Base-by-base conservation (phyloP, 257 asterid species). In the Rhazya stricta region DNA sequence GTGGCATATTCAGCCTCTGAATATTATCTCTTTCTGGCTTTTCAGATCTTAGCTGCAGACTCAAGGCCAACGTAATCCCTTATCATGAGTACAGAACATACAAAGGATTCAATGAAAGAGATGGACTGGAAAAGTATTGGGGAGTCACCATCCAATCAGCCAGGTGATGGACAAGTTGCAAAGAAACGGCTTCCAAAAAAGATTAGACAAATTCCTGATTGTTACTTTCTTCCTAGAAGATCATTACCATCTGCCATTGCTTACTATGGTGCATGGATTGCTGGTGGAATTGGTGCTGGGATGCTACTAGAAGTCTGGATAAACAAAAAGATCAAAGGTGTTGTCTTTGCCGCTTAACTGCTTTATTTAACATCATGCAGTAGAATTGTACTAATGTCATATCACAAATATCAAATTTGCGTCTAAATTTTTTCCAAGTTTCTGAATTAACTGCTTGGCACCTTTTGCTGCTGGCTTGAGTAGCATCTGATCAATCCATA, bases 251-350 rank as follows among this genome's bases (percentile, higher is more conserved):
- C 80, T n/a, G 79, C 86, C 25, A 70, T 82, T 43, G 84, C 89
- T 27, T 86, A 79, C 57, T 89, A 86, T 37, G 94, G 97, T 36
- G 80, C 91, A 9, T 90, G 87, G 72, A 89, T 92, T 77, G 92
- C 85, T 79, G 97, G 86, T 76, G 99, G 99, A 56, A 65, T 92
- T 80, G 96, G 96, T 48, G 92, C 97, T 32, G 97, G 96, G 73
- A 92, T 94, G 96, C 81, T 90, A 57, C 77, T 83, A 4, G 97
- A 94, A 81, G 71, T 76, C 71, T 92, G 96, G 97, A 86, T 94
- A 25, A 88, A 92, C 73, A 94, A 90, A 81, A 90, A 92, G 83
- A 85, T 92, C 71, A 79, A 83, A 89, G 97, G 98, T 94, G 75
- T 46, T 32, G 23, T 62, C n/a, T 32, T 62, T 60, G 1, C 67